Base-by-base conservation (phyloP, 2,329 filamentous ascomycete species). In the Penicillium freii region DNA sequence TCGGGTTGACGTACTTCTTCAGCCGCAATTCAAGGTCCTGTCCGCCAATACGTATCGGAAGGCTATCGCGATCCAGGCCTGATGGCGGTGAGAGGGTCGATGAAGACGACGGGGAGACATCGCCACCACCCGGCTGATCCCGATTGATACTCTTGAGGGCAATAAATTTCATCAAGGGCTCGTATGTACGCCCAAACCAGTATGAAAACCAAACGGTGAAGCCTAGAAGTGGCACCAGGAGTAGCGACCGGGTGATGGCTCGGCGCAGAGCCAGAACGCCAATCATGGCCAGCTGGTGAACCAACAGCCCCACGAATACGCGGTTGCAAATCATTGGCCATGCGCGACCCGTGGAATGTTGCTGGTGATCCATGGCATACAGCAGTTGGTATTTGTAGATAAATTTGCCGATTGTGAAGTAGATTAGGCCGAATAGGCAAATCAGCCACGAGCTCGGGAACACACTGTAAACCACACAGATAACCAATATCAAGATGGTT, bases 321-420 rank as follows among this genome's bases (percentile, higher is more conserved):
- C 94, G 90, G 70, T 94, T 91, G 76, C 92, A 96, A 61, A 99
- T 96, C 83, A 99, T 96, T 48, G 90, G 88, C 94, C 94, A 99
- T 5, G 92, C 92, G 60, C 89, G 87, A 21, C 95, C 95, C 0
- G 93, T 97, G 11, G 73, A 71, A 61, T 75, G 67, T 53, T 75
- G 68, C 17, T 91, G 90, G 72, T 97, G 93, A 68, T 97, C 92
- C 94, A 99, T 99, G 33, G 94, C 92, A 73, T 99, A 99, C 5
- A 99, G 82, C 5, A 99, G 81, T 78, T 99, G 95, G 76, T 99
- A 99, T 57, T 75, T 74, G 62, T 74, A 84, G 72, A 78, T 77
- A 50, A 74, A 75, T 25, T 72, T 68, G 13, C 75, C 76, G 42
- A 78, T 67, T 1, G 69, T 68, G 59, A 80, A 79, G 54, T 78